These are phyloP conservation scores for Penicillium decumbens DNA, from an alignment of 2,329 filamentous ascomycete genomes.

Conservation along the genomic window DNA sequence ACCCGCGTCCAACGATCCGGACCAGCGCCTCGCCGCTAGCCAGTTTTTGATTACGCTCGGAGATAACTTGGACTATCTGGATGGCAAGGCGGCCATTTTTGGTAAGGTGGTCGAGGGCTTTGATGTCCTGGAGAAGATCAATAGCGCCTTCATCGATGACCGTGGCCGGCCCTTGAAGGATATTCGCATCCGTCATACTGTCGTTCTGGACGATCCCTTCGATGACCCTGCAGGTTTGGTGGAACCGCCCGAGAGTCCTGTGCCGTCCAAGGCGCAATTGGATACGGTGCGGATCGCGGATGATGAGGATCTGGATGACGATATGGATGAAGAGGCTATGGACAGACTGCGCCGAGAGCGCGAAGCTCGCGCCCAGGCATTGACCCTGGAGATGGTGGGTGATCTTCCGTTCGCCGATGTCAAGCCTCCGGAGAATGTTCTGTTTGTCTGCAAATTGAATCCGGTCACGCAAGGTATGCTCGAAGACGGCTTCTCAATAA, in stretches of 20 bases:
- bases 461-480: constrained; percentile 72
- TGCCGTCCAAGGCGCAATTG: constrained; percentile 77
- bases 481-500: not conserved
- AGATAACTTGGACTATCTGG: constrained; percentile 81
- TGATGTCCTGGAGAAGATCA: constrained; percentile 88
- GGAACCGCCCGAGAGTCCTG: constrained; percentile 73
- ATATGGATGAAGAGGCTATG: constrained; percentile 72
- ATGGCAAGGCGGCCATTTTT: constrained; percentile 92
- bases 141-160: constrained; percentile 79
- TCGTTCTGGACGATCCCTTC: constrained; percentile 87
- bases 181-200: constrained; percentile 88
- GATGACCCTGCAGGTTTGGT: constrained; percentile 72
- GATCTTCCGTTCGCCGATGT: constrained; percentile 97
- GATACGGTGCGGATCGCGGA: constrained; percentile 88
- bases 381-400: constrained; percentile 96
- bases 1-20: constrained; percentile 68
- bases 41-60: constrained; percentile 93
- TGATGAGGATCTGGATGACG: constrained; percentile 73
- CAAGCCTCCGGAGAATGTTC: constrained; percentile 90
- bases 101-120: constrained; percentile 95
- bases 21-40: constrained; percentile 76
- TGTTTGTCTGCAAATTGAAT: constrained; percentile 98
- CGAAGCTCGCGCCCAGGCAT: constrained; percentile 85
- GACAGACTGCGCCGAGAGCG: constrained; percentile 79
- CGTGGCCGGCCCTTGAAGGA: constrained; percentile 85